Percentiles rank a stretch among this genome's conserved stretches.
Evolutionary conservation across 2,329 filamentous ascomycete species (phyloP).

Genomic region (Xylaria sp.): DNA sequence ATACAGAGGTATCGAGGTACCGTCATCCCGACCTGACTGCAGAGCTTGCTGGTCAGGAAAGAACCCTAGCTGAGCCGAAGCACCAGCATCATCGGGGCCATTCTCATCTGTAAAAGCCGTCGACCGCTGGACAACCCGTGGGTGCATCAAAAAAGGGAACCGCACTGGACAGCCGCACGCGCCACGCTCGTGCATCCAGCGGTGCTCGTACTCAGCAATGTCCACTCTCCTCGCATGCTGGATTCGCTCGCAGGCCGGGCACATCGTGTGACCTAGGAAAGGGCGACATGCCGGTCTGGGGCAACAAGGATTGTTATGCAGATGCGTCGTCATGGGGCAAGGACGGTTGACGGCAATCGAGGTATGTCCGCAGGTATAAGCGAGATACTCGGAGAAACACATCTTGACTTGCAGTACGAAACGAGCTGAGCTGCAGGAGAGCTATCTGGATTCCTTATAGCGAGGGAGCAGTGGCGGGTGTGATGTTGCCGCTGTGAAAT

Average conservation of each 20-base stretch:
- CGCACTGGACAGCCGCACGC: constrained; percentile 53
- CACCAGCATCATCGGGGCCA: not conserved
- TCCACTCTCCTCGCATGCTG: constrained; percentile 54
- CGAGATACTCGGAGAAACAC: constrained; percentile 59
- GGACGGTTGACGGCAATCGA: constrained; percentile 53
- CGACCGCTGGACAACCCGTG: constrained; percentile 45
- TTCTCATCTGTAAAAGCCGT: not conserved
- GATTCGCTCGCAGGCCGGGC: constrained; percentile 52
- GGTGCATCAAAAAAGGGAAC: constrained; percentile 52
- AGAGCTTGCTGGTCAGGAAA: not conserved
- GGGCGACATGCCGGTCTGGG: constrained; percentile 46
- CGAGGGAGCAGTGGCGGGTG: too few relatives aligned
- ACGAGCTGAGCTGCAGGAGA: not conserved
- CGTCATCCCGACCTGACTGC: not conserved
- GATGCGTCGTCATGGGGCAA: constrained; percentile 56
- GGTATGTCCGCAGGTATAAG: constrained; percentile 61
- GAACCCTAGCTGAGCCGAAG: not conserved
- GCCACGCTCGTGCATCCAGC: constrained; percentile 58
- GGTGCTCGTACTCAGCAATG: constrained; percentile 56
- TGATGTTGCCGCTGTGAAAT: constrained; percentile 1
- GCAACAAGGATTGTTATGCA: constrained; percentile 52
- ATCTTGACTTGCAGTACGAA: constrained; percentile 46
- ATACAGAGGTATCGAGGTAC: constrained; percentile 29
- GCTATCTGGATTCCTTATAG: not conserved
- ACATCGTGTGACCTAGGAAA: constrained; percentile 51